Evolutionary conservation across 2,329 filamentous ascomycete species (phyloP).

Genomic region (Fusarium sp.): DNA sequence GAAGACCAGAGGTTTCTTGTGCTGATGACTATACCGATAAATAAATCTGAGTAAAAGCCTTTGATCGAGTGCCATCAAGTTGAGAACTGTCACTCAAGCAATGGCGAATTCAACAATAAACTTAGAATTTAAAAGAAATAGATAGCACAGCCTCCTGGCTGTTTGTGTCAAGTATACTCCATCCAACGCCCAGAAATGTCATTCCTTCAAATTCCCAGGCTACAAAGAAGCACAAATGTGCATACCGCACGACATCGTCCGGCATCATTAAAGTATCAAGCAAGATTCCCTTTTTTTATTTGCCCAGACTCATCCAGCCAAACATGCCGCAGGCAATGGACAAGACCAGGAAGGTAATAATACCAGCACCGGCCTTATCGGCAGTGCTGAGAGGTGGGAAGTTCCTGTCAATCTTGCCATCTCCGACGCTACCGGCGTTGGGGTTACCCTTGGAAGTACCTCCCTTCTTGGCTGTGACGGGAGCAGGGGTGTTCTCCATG

Average conservation of each 20-base stretch:
- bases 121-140: constrained; percentile 20
- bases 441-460: constrained; percentile 62
- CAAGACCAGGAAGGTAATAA: constrained; percentile 59
- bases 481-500: constrained; percentile 53
- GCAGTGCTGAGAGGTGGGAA: constrained; percentile 54
- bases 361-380: constrained; percentile 60
- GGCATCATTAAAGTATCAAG: constrained; percentile 22
- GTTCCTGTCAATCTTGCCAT: constrained; percentile 49
- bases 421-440: constrained; percentile 54
- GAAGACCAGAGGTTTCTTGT: too few relatives aligned
- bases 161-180: constrained; percentile 36
- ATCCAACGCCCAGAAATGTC: constrained; percentile 41
- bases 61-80: too few relatives aligned
- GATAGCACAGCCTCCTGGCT: constrained; percentile 38
- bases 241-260: constrained; percentile 12
- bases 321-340: constrained; percentile 55
- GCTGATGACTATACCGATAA: neutral
- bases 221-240: constrained; percentile 26
- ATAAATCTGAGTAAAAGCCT: rapidly evolving
- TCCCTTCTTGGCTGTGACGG: constrained; percentile 60
- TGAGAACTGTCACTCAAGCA: neutral
- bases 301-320: constrained; percentile 61
- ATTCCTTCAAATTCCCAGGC: constrained; percentile 30
- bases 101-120: neutral
- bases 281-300: constrained; percentile 16